Percentiles rank a stretch among this genome's conserved stretches.
Conservation (phyloP, 768 basidiomycete genomes). For the Suillus cothurnatus region DNA sequence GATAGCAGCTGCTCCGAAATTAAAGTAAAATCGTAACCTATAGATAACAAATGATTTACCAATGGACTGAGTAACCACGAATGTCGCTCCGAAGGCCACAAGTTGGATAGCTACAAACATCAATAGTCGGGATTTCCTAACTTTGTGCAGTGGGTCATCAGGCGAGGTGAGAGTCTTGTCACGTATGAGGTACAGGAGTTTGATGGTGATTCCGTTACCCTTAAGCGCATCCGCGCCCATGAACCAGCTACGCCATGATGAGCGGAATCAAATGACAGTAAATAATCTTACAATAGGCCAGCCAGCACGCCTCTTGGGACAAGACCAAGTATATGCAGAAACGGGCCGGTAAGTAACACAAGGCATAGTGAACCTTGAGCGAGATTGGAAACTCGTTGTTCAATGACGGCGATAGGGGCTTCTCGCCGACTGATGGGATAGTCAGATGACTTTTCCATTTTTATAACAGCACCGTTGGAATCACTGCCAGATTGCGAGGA, state of each 20-base stretch:
- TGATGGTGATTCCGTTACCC: constrained; percentile 81
- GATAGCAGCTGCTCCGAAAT: constrained; percentile 64
- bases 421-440: constrained; percentile 37
- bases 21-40: not conserved
- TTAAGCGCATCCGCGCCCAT: constrained; percentile 87
- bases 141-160: constrained; percentile 71
- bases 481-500: constrained; percentile 12
- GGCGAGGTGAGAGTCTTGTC: constrained; percentile 64
- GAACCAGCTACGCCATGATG: constrained; percentile 62
- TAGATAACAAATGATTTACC: constrained; percentile 44
- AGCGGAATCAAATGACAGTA: constrained; percentile 4
- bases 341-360: constrained; percentile 78
- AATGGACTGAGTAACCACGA: constrained; percentile 89
- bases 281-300: constrained; percentile 74
- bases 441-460: constrained; percentile 28
- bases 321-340: constrained; percentile 75
- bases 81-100: constrained; percentile 82
- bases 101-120: constrained; percentile 78
- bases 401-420: constrained; percentile 75
- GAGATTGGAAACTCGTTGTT: constrained; percentile 92
- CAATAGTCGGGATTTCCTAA: constrained; percentile 72
- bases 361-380: constrained; percentile 81
- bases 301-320: constrained; percentile 85
- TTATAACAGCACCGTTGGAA: constrained; percentile 12
- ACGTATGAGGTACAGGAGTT: constrained; percentile 76